A percentile compares a stretch with the other conserved stretches of the same genome.
Conservation (phyloP, 352 stramenopile genomes). For the Hyaloperonospora arabidopsidis region DNA sequence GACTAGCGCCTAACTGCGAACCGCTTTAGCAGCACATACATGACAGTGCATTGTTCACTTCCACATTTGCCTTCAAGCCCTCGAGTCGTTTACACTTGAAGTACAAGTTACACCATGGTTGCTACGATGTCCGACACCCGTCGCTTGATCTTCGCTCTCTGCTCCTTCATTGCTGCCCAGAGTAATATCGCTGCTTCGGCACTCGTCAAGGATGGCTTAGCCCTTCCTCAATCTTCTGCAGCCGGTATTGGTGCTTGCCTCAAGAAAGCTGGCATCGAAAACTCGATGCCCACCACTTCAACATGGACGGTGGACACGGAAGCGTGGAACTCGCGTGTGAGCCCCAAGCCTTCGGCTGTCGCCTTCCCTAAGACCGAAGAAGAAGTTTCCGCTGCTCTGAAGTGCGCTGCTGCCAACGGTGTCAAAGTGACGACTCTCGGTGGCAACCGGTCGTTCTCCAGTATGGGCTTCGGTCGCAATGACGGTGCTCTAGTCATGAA, state of each 20-base stretch:
- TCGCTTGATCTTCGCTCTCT: constrained; percentile 21
- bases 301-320: constrained; percentile 21
- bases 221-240: neutral
- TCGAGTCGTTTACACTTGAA: constrained; percentile 15
- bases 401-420: constrained; percentile 17
- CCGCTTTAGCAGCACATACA: no score
- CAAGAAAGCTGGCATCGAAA: constrained; percentile 12
- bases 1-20: no score
- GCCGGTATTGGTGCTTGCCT: constrained; percentile 14
- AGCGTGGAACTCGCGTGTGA: constrained; percentile 25
- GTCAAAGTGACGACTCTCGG: constrained; percentile 24
- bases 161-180: constrained; percentile 20
- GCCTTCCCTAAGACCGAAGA: constrained; percentile 19
- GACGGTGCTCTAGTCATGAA: constrained; percentile 24
- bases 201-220: no score
- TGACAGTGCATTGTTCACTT: neutral
- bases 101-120: constrained; percentile 14
- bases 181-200: constrained; percentile 8
- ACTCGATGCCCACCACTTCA: constrained; percentile 19
- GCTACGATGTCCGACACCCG: constrained; percentile 10
- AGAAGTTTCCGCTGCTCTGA: constrained; percentile 16
- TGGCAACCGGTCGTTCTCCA: constrained; percentile 27
- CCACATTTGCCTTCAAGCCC: constrained; percentile 1
- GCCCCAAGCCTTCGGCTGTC: constrained; percentile 16
- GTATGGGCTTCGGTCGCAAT: constrained; percentile 24